Evolutionary conservation across 1,284 basidiomycete species (phyloP), one percentile per base, ranked within the genome.

Genomic region (Xerocomus minutiporus): DNA sequence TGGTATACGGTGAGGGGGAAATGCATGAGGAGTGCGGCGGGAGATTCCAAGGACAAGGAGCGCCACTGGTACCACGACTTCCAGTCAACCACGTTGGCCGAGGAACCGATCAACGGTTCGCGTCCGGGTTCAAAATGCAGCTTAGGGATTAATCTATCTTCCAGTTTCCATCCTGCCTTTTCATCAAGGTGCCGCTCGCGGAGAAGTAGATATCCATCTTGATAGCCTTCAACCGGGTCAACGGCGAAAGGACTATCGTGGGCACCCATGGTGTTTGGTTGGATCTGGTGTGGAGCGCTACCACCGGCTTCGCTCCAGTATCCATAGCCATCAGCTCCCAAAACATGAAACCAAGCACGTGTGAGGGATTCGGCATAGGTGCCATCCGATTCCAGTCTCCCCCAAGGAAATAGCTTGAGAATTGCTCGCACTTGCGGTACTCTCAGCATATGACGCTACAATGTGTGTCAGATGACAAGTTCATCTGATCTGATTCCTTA

Each of bases 11-110:
- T 69, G 56, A 76, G 60, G 31, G 73, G 73, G 42, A 64, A 75
- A 49, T 73, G 61, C 69, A 76, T 66, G 25, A 75, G 63, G 36
- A 75, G 64, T 23, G 71, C 70, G 0, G 72, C 72, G 7, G 75
- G 75, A 31, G 75, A 75, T 41, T 66, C 69, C 47, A 69, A 62
- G 26, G 74, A 61, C 28, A 75, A 50, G 43, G 65, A 62, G 46
- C 73, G 64, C 73, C 74, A 76, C 36, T 61, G 45, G 49, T 76
- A 66, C 73, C 74, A 75, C 26, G 64, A 67, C 23, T 67, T 67
- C 75, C 73, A 76, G 59, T 69, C 65, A 23, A 61, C 59, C 32
- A 73, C 57, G 9, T 62, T 60, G 28, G 53, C 50, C n/a, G 62
- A 61, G 50, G 63, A 50, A 59, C 47, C 58, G 31, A 59, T 52